Conservation (phyloP, 208 protist species). For the Naegleria lovaniensis region DNA sequence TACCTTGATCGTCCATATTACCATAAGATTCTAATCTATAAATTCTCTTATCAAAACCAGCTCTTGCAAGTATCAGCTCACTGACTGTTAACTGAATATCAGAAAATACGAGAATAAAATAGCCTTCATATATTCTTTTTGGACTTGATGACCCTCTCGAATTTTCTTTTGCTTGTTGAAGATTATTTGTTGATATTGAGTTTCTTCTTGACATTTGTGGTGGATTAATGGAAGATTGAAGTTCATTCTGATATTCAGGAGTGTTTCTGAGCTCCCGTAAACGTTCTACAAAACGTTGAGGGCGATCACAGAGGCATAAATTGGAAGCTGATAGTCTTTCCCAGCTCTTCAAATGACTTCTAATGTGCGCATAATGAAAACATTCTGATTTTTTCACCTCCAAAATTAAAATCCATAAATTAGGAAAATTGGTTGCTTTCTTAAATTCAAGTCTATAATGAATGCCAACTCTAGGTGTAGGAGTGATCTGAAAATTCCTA, state of each 20-base stretch:
- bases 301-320: neutral
- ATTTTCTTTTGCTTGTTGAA: neutral
- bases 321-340: neutral
- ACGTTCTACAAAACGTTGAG: neutral
- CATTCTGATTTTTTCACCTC: neutral
- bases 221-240: neutral
- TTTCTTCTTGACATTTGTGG: neutral
- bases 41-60: neutral
- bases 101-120: neutral
- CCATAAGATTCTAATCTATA: neutral
- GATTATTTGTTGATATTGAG: neutral
- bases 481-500: neutral
- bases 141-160: neutral
- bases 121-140: neutral
- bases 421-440: neutral
- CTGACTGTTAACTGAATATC: neutral
- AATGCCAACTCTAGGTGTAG: neutral
- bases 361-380: constrained; percentile 16
- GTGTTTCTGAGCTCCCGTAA: neutral
- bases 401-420: neutral
- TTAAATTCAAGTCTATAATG: neutral
- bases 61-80: neutral
- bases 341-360: neutral
- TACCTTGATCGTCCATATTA: neutral
- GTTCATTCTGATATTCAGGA: neutral